A percentile compares a stretch with the other conserved stretches of the same genome.
Evolutionary conservation across 345 rosid genomes (phyloP).

Genomic region (Syzygium aromaticum): DNA sequence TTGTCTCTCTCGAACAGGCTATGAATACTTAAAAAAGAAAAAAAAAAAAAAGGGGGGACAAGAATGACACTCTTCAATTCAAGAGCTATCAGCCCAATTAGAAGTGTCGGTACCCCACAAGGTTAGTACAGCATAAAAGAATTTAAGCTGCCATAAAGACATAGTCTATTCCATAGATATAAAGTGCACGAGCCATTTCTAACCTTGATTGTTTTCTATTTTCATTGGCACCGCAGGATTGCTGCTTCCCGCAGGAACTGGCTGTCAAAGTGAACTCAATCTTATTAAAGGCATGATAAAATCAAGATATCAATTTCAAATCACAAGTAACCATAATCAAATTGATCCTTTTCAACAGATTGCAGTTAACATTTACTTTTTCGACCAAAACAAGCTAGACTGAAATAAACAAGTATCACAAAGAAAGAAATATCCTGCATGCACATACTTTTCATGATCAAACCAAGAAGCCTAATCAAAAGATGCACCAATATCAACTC

Average conservation of each 20-base stretch:
- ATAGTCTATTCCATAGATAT: not conserved
- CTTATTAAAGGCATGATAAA: not conserved
- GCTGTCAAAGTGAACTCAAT: slow-evolving; percentile 25
- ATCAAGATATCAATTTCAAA: not conserved
- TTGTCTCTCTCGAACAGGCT: not conserved
- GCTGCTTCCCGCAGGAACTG: slow-evolving; percentile 58
- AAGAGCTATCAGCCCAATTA: not conserved
- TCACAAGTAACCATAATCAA: not conserved
- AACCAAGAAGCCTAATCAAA: not conserved
- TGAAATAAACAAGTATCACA: not conserved
- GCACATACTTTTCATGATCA: not conserved
- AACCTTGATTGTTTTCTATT: slow-evolving; percentile 58
- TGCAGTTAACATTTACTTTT: not conserved
- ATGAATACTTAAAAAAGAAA: not conserved
- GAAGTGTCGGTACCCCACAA: not conserved
- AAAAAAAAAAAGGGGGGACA: not conserved
- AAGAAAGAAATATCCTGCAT: not conserved
- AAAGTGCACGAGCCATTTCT: slow-evolving; percentile 7
- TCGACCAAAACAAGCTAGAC: not conserved
- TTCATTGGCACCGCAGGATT: slow-evolving; percentile 42
- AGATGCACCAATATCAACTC: not conserved
- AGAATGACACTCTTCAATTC: not conserved
- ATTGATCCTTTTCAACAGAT: not conserved
- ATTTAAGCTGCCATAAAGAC: not conserved
- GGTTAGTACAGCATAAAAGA: not conserved